Evolutionary conservation across 108 stramenopile species (phyloP).

Genomic region (Skeletonema grethae): DNA sequence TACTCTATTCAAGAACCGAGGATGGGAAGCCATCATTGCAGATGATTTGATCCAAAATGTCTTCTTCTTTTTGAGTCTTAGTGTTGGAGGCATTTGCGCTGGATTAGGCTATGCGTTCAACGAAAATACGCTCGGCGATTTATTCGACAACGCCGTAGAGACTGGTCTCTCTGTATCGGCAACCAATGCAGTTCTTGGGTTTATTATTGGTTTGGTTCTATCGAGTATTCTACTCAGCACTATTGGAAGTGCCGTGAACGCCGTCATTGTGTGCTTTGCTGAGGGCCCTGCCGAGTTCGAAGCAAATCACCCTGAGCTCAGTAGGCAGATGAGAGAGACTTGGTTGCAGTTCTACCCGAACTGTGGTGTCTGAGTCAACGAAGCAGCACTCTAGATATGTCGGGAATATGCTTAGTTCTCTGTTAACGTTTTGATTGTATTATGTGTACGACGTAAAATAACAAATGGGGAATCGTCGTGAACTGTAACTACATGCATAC

Average conservation of each 20-base stretch:
- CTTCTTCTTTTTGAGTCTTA: slow-evolving; percentile 60
- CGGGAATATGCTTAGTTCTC: not conserved
- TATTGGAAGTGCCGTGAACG: slow-evolving; percentile 81
- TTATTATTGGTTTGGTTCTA: slow-evolving; percentile 73
- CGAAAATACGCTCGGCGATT: not conserved
- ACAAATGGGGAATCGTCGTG: not conserved
- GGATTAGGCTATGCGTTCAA: slow-evolving; percentile 25
- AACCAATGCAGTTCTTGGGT: slow-evolving; percentile 51
- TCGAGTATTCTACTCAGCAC: slow-evolving; percentile 64
- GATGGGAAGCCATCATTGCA: slow-evolving; percentile 92
- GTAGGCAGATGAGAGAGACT: slow-evolving; percentile 63
- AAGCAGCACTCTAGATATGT: not conserved
- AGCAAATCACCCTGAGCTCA: slow-evolving; percentile 81
- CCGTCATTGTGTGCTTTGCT: slow-evolving; percentile 89
- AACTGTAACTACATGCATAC: not conserved
- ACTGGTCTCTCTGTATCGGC: not conserved
- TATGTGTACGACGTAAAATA: slow-evolving; percentile 2
- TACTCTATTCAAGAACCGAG: slow-evolving; percentile 82
- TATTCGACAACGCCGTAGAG: slow-evolving; percentile 18
- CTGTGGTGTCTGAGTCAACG: slow-evolving; percentile 25
- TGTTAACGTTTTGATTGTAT: not conserved
- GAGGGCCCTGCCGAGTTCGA: slow-evolving; percentile 84
- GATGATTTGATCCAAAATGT: slow-evolving; percentile 87
- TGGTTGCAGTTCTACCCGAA: slow-evolving; percentile 60
- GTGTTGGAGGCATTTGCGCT: slow-evolving; percentile 54